Evolutionary conservation across 306 rosid genomes (phyloP).

Genomic region (Vachellia collinsii): DNA sequence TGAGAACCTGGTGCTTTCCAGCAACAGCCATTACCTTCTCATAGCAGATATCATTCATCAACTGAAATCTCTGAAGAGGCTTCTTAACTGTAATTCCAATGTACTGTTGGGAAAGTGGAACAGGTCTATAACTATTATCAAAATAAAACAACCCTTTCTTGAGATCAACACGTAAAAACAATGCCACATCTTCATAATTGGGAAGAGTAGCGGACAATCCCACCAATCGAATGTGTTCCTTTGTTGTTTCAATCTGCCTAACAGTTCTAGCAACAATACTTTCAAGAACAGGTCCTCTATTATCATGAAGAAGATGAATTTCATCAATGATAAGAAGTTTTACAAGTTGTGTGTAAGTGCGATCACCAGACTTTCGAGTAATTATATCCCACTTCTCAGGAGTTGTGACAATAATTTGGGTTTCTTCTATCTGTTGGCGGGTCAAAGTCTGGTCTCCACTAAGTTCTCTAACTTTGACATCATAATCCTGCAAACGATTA

Average conservation of each 20-base stretch:
- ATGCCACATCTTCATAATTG: slow-evolving; percentile 86
- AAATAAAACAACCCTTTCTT: slow-evolving; percentile 73
- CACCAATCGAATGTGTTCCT: slow-evolving; percentile 91
- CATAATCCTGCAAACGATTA: slow-evolving; percentile 87
- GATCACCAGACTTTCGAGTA: slow-evolving; percentile 93
- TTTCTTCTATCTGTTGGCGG: slow-evolving; percentile 92
- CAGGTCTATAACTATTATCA: slow-evolving; percentile 95
- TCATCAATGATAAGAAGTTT: slow-evolving; percentile 93
- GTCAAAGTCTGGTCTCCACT: slow-evolving; percentile 95
- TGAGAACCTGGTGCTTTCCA: slow-evolving; percentile 96
- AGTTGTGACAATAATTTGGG: slow-evolving; percentile 95
- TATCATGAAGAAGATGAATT: slow-evolving; percentile 97
- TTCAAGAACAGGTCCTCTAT: slow-evolving; percentile 97
- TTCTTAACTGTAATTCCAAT: slow-evolving; percentile 90
- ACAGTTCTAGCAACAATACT: slow-evolving; percentile 96
- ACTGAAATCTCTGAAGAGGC: slow-evolving; percentile 96
- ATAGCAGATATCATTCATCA: slow-evolving; percentile 96
- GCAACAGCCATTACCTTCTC: slow-evolving; percentile 93
- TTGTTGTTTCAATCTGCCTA: slow-evolving; percentile 92
- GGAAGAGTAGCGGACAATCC: slow-evolving; percentile 98
- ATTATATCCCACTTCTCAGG: slow-evolving; percentile 99
- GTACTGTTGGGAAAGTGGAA: slow-evolving; percentile 94
- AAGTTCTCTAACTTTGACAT: slow-evolving; percentile 82
- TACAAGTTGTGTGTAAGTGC: slow-evolving; percentile 91
- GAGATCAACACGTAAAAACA: slow-evolving; percentile 82